Evolutionary conservation across 108 stramenopile species (phyloP), one percentile per base, ranked within the genome.

Genomic region (Nannochloropsis oceanica): DNA sequence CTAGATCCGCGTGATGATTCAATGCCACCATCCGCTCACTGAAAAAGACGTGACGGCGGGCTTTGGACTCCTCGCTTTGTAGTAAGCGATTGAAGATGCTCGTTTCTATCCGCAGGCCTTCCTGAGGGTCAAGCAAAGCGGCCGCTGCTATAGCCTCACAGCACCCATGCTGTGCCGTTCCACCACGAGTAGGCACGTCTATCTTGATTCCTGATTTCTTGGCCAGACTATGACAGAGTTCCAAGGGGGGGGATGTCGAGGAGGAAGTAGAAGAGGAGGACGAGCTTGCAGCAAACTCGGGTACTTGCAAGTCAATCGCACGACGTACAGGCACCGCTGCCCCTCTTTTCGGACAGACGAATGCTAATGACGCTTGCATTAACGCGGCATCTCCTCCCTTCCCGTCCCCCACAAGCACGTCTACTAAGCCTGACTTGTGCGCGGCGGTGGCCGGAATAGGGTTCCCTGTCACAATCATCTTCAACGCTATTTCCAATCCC

Each of bases 1-100:
- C 22, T 0, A 81, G 84, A 44, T 80, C 84, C 18, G 89, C 89
- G 14, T 87, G 43, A 25, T 89, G 84, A 27, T 84, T 44, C 14
- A 95, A 93, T 12, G 92, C 59, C 18, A 73, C 59, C 59, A 18
- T 84, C 80, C 97, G 93, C 84, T 96, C 95, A 8, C 96, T 96
- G 84, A 98, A 96, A 86, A 98, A 98, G 79, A 94, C 93, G 92
- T 97, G 95, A 84, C 96, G 92, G 46, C 92, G 92, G 11, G 94
- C 96, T 43, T 91, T 84, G 1, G 95, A 96, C 91, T 97, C 93
- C 25, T 87, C 81, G 25, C 90, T 90, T 43, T 89, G 83, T 42
- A 94, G 81, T 27, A 96, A 89, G 79, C 27, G 83, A 44, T 87
- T 85, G 79, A 94, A 91, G 85, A 96, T 94, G 43, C 89, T 84